These are phyloP conservation scores for Wallemia ichthyophaga DNA, from an alignment of 1,284 basidiomycete species.

Conservation along the genomic window DNA sequence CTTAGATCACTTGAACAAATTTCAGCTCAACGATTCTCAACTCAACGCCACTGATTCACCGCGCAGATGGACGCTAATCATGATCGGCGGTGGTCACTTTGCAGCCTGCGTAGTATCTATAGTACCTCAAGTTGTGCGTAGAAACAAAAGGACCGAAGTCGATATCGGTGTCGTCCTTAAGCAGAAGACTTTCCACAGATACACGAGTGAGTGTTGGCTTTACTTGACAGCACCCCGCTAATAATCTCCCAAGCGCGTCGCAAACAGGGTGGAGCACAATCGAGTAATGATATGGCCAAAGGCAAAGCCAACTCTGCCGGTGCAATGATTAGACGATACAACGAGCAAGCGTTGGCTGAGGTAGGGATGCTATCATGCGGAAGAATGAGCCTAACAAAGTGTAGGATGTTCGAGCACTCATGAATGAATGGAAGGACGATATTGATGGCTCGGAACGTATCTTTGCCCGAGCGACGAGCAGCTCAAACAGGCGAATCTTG, in stretches of 20 bases:
- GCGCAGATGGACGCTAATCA: constrained; percentile 68
- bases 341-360: constrained; percentile 69
- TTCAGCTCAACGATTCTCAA: constrained; percentile 6
- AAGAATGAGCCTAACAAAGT: background rate
- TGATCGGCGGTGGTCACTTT: constrained; percentile 93
- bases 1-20: constrained; percentile 14
- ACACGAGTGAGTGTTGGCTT: constrained; percentile 41
- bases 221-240: constrained; percentile 7
- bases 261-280: constrained; percentile 91
- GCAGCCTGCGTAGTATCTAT: constrained; percentile 53
- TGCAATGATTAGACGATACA: constrained; percentile 74
- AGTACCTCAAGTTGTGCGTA: constrained; percentile 21
- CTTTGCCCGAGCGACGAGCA: constrained; percentile 57
- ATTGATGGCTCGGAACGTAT: constrained; percentile 50
- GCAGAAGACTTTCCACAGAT: constrained; percentile 94
- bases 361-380: constrained; percentile 20
- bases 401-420: constrained; percentile 53
- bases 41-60: background rate
- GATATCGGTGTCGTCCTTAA: constrained; percentile 37
- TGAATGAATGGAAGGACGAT: constrained; percentile 57
- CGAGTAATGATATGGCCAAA: constrained; percentile 69
- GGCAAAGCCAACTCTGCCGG: constrained; percentile 81
- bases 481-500: constrained; percentile 50
- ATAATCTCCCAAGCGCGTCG: constrained; percentile 34
- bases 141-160: constrained; percentile 26